These are phyloP conservation scores for Aphanomyces invadans DNA, from an alignment of 352 stramenopile genomes.

Conservation along the genomic window DNA sequence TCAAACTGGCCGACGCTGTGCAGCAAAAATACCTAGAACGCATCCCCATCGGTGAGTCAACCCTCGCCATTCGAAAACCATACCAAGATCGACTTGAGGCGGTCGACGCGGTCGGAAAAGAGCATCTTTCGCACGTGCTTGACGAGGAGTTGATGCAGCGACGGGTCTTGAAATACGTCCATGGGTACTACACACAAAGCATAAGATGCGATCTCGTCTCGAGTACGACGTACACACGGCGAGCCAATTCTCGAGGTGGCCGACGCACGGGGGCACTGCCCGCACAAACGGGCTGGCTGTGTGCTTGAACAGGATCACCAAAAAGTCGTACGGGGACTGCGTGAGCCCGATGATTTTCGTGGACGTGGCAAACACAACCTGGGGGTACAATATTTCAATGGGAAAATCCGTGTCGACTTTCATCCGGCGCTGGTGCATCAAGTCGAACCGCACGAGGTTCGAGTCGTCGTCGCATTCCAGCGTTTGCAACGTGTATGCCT, in stretches of 20 bases:
- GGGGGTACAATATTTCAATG: slow-evolving; percentile 11
- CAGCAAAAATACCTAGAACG: slow-evolving; percentile 10
- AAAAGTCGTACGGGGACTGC: background rate
- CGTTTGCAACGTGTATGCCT: slow-evolving; percentile 9
- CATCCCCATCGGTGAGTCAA: background rate
- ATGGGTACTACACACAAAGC: background rate
- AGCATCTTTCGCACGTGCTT: slow-evolving; percentile 8
- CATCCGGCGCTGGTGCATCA: background rate
- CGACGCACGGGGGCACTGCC: background rate
- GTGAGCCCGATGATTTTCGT: slow-evolving; percentile 7
- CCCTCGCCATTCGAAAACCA: background rate
- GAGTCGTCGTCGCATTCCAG: slow-evolving; percentile 21
- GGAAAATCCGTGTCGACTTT: slow-evolving; percentile 7
- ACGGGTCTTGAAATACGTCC: background rate
- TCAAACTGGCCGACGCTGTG: background rate
- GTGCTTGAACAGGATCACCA: slow-evolving; percentile 9
- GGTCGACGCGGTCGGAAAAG: slow-evolving; percentile 9
- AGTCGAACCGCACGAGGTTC: slow-evolving; percentile 9
- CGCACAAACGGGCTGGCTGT: background rate
- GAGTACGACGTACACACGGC: background rate
- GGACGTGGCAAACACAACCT: slow-evolving; percentile 15
- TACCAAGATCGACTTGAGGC: slow-evolving; percentile 16
- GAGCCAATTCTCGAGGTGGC: slow-evolving; percentile 12
- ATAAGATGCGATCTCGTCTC: no score
- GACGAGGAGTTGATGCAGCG: background rate